Base-by-base conservation (phyloP, 2,329 filamentous ascomycete species). In the Neofusicoccum parvum region DNA sequence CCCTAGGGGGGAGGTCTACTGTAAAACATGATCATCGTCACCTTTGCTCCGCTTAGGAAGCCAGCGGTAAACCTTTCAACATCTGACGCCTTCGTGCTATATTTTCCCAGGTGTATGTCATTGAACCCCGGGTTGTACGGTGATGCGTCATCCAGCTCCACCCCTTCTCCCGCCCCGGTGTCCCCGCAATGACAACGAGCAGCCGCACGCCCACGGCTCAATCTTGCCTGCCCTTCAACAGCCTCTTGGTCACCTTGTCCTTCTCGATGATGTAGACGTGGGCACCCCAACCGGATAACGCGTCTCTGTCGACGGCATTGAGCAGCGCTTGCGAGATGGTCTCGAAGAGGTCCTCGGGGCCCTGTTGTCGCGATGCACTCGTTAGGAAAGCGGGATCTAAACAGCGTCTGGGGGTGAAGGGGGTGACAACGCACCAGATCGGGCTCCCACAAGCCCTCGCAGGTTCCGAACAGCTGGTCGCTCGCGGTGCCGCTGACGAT, bases 221-320 rank as follows among this genome's bases (percentile, higher is more conserved):
- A 67, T 98, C 94, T 84, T 98, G 94, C 84, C 94, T 89, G 77
- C 94, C 94, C 88, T 98, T 98, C 80, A 99, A 85, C 88, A 99
- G 88, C 79, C 95, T 87, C 90, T 98, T 97, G 75, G 95, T 98
- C 69, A 99, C 92, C 91, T 98, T 98, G 84, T 97, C 94, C 87
- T 99, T 99, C 86, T 98, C 95, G 80, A 99, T 96, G 76, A 99
- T 96, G 83, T 98, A 99, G 72, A 99, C 95, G 77, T 99, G 93
- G 45, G 95, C 95, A 78, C 95, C 95, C 95, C 95, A 98, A 70
- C 95, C 95, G 43, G 94, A 97, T 69, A 99, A 85, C 62, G 95
- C 95, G 81, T 99, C 95, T 82, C 95, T 88, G 81, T 99, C 95
- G 66, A 98, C 92, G 67, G 95, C 95, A 80, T 96, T 98, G 72